Conservation (phyloP, 2,329 filamentous ascomycete genomes). For the Trichophyton equinum region DNA sequence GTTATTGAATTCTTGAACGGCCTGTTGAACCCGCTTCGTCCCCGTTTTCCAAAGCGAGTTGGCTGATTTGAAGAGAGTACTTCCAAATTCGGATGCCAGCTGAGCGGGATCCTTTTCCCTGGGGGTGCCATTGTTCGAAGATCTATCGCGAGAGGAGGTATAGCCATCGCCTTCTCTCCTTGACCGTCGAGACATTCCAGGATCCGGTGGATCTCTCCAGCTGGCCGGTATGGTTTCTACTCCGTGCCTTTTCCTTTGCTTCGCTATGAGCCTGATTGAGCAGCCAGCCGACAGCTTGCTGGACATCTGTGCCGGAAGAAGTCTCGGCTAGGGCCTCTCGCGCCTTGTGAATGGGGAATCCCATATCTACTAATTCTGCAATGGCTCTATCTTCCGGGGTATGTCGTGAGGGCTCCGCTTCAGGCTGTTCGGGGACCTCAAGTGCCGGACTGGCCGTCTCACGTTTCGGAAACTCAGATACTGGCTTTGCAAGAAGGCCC, state of each 20-base stretch:
- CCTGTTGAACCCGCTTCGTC: constrained; percentile 84
- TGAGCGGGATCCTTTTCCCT: constrained; percentile 64
- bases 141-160: constrained; percentile 18
- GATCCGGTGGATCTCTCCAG: constrained; percentile 19
- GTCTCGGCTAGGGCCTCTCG: constrained; percentile 8
- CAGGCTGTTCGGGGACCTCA: constrained; percentile 10
- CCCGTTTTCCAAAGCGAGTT: constrained; percentile 92
- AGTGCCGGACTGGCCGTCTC: constrained; percentile 16
- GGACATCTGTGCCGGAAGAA: constrained; percentile 10
- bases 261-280: constrained; percentile 83
- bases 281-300: constrained; percentile 50
- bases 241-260: constrained; percentile 53
- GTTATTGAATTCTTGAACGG: constrained; percentile 68
- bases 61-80: constrained; percentile 78
- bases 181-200: not conserved
- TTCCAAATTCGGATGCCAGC: constrained; percentile 69
- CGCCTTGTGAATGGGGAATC: constrained; percentile 78
- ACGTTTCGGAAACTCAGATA: constrained; percentile 35
- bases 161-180: not conserved
- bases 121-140: constrained; percentile 15
- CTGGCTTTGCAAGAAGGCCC: constrained; percentile 47
- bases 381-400: constrained; percentile 63
- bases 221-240: constrained; percentile 25
- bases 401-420: constrained; percentile 8
- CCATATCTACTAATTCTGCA: constrained; percentile 86